Percentiles rank a stretch among this genome's conserved stretches.
phyloP scores from a whole-genome alignment of 768 basidiomycete genomes.

The Pleurotus platypus region DNA sequence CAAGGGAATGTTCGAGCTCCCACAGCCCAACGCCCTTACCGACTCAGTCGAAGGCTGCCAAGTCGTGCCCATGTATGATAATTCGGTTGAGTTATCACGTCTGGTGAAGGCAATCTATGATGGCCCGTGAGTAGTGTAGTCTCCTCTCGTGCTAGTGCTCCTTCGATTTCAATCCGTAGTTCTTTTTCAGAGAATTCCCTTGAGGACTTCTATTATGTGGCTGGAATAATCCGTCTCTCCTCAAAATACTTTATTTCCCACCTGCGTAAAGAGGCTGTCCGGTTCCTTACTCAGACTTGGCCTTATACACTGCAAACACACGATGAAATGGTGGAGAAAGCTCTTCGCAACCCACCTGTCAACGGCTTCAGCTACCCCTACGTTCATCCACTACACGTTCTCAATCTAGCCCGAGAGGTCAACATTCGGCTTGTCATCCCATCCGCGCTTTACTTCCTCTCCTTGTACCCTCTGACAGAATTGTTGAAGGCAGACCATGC shows the following conservation, averaged over 20 bases:
- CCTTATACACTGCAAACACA: constrained; percentile 50
- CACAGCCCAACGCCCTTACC: constrained; percentile 29
- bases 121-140: constrained; percentile 39
- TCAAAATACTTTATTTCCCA: constrained; percentile 57
- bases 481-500: constrained; percentile 48
- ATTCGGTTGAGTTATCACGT: constrained; percentile 42
- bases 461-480: constrained; percentile 48
- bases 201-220: constrained; percentile 54
- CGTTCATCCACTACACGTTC: constrained; percentile 54
- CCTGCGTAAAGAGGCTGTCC: constrained; percentile 49
- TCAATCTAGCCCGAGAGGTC: constrained; percentile 51
- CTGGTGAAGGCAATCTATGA: constrained; percentile 56
- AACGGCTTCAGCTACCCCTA: constrained; percentile 51
- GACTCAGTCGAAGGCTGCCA: constrained; percentile 44
- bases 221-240: constrained; percentile 53
- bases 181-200: constrained; percentile 33
- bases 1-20: constrained; percentile 50
- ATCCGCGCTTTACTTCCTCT: constrained; percentile 55
- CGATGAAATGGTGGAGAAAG: constrained; percentile 50
- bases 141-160: not conserved
- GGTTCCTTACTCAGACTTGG: constrained; percentile 48
- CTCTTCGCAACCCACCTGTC: constrained; percentile 36
- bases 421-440: constrained; percentile 45
- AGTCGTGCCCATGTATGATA: constrained; percentile 51
- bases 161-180: constrained; percentile 16